Percentiles rank a stretch among this genome's conserved stretches.
Conservation (phyloP, 1,284 basidiomycete genomes). For the Trametes sp. region DNA sequence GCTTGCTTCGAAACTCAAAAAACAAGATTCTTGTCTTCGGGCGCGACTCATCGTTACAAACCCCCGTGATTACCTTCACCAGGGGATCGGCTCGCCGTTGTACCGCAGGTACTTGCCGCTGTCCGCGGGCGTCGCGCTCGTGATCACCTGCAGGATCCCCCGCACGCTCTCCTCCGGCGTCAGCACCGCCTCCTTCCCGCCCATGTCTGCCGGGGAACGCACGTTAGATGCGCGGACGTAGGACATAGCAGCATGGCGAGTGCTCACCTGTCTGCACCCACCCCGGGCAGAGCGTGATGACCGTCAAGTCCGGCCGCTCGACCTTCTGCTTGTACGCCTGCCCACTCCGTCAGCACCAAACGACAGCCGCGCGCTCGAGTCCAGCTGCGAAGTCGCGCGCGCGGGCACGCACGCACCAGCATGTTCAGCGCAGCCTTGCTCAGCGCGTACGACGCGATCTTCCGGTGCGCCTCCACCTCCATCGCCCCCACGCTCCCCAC, state of each 20-base stretch:
- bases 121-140: conserved; percentile 28
- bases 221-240: too few relatives aligned
- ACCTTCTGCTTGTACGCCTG: conserved; percentile 45
- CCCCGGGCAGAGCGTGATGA: conserved; percentile 38
- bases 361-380: too few relatives aligned
- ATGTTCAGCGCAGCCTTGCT: conserved; percentile 43
- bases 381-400: too few relatives aligned
- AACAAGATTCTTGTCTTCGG: too few relatives aligned
- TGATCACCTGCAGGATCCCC: conserved; percentile 36
- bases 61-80: conserved; percentile 4
- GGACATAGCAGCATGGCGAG: too few relatives aligned
- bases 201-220: conserved; percentile 39
- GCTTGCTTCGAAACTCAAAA: too few relatives aligned
- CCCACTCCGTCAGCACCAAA: background rate
- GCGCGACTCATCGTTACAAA: too few relatives aligned
- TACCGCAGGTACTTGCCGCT: conserved; percentile 41
- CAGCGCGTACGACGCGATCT: conserved; percentile 39
- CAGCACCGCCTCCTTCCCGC: conserved; percentile 41
- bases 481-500: conserved; percentile 35
- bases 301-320: conserved; percentile 35
- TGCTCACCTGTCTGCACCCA: conserved; percentile 47
- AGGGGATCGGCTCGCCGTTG: conserved; percentile 30
- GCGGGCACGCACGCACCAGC: conserved; percentile 33
- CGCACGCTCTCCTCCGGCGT: conserved; percentile 38
- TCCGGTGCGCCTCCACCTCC: conserved; percentile 19